phyloP scores from a whole-genome alignment of 2,329 filamentous ascomycete genomes.

The Paraphoma chrysanthemicola region DNA sequence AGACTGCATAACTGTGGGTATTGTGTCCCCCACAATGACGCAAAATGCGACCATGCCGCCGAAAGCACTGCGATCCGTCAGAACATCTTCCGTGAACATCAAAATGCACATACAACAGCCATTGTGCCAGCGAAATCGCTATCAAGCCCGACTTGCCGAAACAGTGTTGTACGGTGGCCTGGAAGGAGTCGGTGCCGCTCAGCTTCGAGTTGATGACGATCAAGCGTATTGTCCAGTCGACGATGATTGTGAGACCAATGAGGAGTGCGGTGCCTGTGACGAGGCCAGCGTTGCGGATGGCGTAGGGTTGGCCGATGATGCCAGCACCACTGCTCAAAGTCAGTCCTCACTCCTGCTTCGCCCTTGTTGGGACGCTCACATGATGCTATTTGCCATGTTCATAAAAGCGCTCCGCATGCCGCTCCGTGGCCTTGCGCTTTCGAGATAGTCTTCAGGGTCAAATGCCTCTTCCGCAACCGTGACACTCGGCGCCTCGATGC shows the following conservation, averaged over 20 bases:
- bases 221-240: slow-evolving; percentile 97
- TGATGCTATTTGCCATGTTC: slow-evolving; percentile 99
- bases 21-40: slow-evolving; percentile 95
- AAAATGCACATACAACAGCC: slow-evolving; percentile 73
- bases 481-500: slow-evolving; percentile 81
- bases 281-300: slow-evolving; percentile 91
- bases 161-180: slow-evolving; percentile 94
- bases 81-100: not conserved
- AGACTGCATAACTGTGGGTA: slow-evolving; percentile 85
- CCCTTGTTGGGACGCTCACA: slow-evolving; percentile 52
- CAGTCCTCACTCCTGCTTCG: slow-evolving; percentile 8
- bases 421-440: slow-evolving; percentile 77
- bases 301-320: slow-evolving; percentile 86
- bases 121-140: slow-evolving; percentile 90
- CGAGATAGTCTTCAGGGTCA: slow-evolving; percentile 65
- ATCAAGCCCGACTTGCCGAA: slow-evolving; percentile 88
- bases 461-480: slow-evolving; percentile 68
- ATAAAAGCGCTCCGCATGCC: slow-evolving; percentile 89
- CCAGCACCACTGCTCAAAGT: slow-evolving; percentile 61
- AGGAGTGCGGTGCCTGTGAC: slow-evolving; percentile 80
- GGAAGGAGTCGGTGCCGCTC: slow-evolving; percentile 91
- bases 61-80: slow-evolving; percentile 69
- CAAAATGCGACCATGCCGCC: slow-evolving; percentile 98
- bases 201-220: slow-evolving; percentile 98
- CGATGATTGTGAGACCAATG: slow-evolving; percentile 77